Conservation (phyloP, 2,329 filamentous ascomycete genomes). For the Penicillium sp. region DNA sequence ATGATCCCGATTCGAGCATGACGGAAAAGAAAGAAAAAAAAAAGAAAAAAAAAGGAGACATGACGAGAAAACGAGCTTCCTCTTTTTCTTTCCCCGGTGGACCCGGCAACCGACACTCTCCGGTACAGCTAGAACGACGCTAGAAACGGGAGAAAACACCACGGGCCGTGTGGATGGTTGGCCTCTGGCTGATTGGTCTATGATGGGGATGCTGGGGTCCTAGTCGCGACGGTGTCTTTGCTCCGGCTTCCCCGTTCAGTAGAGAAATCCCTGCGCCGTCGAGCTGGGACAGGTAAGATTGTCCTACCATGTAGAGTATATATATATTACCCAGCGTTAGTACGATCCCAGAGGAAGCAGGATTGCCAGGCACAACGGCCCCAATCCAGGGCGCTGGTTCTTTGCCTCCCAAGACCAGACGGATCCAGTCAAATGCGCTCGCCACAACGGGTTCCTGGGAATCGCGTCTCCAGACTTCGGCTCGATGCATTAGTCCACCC, state of each 20-base stretch:
- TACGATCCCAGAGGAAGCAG: too few species aligned
- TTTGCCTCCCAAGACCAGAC: slow-evolving; percentile 4
- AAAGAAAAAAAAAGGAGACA: background rate
- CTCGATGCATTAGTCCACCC: slow-evolving; percentile 29
- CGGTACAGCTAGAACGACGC: slow-evolving; percentile 27
- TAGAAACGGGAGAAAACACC: slow-evolving; percentile 23
- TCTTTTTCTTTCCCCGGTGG: slow-evolving; percentile 17
- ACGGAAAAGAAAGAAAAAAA: slow-evolving; percentile 5
- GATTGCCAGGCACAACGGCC: slow-evolving; percentile 10
- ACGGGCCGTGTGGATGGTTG: too few species aligned
- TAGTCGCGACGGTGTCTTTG: slow-evolving; percentile 2
- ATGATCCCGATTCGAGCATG: background rate
- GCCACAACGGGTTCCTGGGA: slow-evolving; percentile 20
- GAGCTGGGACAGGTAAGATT: too few species aligned
- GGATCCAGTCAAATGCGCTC: slow-evolving; percentile 13
- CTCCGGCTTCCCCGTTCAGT: slow-evolving; percentile 6
- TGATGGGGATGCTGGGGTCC: too few species aligned
- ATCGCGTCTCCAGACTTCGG: slow-evolving; percentile 24
- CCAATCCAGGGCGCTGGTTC: slow-evolving; percentile 15
- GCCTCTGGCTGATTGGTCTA: too few species aligned
- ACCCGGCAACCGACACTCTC: slow-evolving; percentile 11
- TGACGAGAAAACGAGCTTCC: slow-evolving; percentile 20
- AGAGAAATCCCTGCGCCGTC: too few species aligned
- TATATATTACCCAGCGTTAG: too few species aligned
- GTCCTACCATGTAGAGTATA: too few species aligned